Conservation (phyloP, 257 asterid species). For the Verbascum thapsus region DNA sequence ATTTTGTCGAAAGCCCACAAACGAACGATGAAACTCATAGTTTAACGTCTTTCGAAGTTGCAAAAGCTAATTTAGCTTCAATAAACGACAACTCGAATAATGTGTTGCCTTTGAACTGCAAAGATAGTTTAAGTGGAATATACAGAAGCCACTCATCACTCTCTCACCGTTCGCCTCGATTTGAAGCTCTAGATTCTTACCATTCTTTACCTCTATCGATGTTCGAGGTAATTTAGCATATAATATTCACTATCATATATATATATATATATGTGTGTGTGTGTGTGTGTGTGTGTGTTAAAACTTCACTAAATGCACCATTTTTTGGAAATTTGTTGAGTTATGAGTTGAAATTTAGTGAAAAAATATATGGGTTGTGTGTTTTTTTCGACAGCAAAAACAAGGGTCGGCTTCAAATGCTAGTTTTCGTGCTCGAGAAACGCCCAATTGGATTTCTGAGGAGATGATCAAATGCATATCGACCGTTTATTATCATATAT, state of each 20-base stretch:
- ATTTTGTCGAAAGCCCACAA: constrained; percentile 34
- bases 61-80: constrained; percentile 31
- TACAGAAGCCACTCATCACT: constrained; percentile 77
- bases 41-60: constrained; percentile 25
- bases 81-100: constrained; percentile 32
- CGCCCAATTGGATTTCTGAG: constrained; percentile 72
- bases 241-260: not conserved
- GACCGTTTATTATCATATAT: constrained; percentile 61
- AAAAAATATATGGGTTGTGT: not conserved
- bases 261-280: too few relatives aligned
- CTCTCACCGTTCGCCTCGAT: constrained; percentile 60
- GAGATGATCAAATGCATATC: constrained; percentile 92
- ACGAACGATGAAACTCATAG: constrained; percentile 27
- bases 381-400: constrained; percentile 46
- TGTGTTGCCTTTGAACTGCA: constrained; percentile 24
- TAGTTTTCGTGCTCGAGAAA: constrained; percentile 38
- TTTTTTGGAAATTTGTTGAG: not conserved
- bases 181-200: constrained; percentile 56
- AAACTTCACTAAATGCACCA: not conserved
- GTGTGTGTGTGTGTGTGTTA: not conserved
- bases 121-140: constrained; percentile 55
- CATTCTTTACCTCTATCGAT: constrained; percentile 84
- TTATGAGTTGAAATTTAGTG: not conserved
- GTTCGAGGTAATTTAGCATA: constrained; percentile 65
- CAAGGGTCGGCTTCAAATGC: constrained; percentile 40